Evolutionary conservation across 2,329 filamentous ascomycete species (phyloP).

Genomic region (Ophiostoma triangulosporum): DNA sequence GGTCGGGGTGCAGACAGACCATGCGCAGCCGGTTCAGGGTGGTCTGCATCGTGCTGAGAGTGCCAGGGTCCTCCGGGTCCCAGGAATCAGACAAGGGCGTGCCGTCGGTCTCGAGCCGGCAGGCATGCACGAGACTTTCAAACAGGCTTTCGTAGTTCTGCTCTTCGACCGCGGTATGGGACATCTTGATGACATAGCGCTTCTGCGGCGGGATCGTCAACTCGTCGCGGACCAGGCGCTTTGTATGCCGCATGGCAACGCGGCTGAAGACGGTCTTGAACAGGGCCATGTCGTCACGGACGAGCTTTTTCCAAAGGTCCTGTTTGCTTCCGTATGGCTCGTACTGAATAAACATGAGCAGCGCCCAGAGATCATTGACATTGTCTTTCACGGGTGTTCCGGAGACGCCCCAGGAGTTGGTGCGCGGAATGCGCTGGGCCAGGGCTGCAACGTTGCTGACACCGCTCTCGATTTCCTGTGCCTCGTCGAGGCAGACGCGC

Average conservation of each 20-base stretch:
- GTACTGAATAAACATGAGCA: conserved; percentile 69
- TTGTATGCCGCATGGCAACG: conserved; percentile 75
- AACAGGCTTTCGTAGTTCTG: conserved; percentile 74
- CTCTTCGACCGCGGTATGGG: conserved; percentile 82
- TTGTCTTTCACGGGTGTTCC: conserved; percentile 75
- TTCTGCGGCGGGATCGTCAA: conserved; percentile 70
- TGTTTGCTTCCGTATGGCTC: conserved; percentile 57
- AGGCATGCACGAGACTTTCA: conserved; percentile 57
- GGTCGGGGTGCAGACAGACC: conserved; percentile 58
- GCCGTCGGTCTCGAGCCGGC: conserved; percentile 51
- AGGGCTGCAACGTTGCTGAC: conserved; percentile 72
- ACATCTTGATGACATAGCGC: conserved; percentile 74
- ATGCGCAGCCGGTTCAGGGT: conserved; percentile 50
- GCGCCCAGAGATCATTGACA: conserved; percentile 51
- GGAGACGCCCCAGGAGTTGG: conserved; percentile 85
- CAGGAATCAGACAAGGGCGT: conserved; percentile 47
- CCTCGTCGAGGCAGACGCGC: conserved; percentile 64
- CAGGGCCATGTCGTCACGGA: conserved; percentile 42
- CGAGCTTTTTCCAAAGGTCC: conserved; percentile 55
- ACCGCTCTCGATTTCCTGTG: conserved; percentile 88
- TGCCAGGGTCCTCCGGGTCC: conserved; percentile 42
- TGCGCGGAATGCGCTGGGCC: conserved; percentile 63
- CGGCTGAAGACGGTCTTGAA: conserved; percentile 57
- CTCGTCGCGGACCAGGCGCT: conserved; percentile 65
- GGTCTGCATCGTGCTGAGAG: conserved; percentile 58